Conservation (phyloP, 129 eudicot species). For the Helichrysum umbraculigerum region DNA sequence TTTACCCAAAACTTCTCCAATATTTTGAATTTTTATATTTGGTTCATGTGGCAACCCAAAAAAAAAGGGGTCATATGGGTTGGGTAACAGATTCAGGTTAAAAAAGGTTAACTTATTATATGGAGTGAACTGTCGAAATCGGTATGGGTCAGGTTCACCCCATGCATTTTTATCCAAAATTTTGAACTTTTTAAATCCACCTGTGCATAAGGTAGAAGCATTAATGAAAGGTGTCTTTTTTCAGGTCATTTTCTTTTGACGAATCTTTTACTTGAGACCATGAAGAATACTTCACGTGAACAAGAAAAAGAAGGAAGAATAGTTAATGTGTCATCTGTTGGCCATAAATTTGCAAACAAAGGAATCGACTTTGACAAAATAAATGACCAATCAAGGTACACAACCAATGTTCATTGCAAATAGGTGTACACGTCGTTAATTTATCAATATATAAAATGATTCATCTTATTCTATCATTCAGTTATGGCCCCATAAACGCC, state of each 20-base stretch:
- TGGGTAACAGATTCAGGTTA: background rate
- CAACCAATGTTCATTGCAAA: slow-evolving; percentile 8
- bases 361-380: slow-evolving; percentile 78
- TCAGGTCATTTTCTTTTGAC: slow-evolving; percentile 91
- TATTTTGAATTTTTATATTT: background rate
- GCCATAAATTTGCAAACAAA: slow-evolving; percentile 46
- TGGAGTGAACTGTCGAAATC: background rate
- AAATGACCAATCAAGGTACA: slow-evolving; percentile 66
- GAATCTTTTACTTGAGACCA: slow-evolving; percentile 69
- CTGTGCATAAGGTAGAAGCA: background rate
- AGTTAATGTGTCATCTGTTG: slow-evolving; percentile 75
- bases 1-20: background rate
- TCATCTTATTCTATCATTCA: slow-evolving; percentile 29
- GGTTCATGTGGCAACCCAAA: background rate
- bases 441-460: slow-evolving; percentile 12
- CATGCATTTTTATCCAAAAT: background rate
- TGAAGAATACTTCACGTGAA: slow-evolving; percentile 67
- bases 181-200: background rate
- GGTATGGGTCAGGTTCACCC: background rate
- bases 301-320: slow-evolving; percentile 78
- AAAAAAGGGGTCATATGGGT: too few relatives aligned
- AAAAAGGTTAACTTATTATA: background rate
- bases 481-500: slow-evolving; percentile 51
- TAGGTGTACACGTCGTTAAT: background rate
- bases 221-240: background rate